Conservation (phyloP, 805 yeast genomes). For the Barnettozyma salicaria region DNA sequence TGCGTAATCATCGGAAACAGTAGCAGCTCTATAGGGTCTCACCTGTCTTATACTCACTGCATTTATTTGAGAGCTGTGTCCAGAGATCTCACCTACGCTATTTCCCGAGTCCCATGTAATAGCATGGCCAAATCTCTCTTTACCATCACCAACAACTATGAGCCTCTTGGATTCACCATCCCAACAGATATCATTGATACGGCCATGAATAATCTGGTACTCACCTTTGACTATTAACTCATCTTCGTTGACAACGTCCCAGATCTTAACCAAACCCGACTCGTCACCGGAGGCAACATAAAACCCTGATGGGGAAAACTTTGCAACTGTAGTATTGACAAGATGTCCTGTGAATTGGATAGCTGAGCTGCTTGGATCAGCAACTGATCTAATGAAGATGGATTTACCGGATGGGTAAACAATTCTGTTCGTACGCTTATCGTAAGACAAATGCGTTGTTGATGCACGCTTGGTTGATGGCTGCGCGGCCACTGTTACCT, state of each 20-base stretch:
- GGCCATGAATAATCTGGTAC: conserved; percentile 71
- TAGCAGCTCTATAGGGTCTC: conserved; percentile 90
- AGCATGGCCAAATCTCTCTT: conserved; percentile 86
- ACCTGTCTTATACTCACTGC: conserved; percentile 75
- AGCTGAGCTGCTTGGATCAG: conserved; percentile 4
- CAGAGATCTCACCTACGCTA: conserved; percentile 93
- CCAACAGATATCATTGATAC: conserved; percentile 83
- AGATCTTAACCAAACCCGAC: conserved; percentile 80
- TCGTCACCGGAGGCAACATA: conserved; percentile 91
- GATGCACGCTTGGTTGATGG: conserved; percentile 73
- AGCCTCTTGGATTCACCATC: conserved; percentile 81
- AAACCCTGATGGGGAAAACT: conserved; percentile 83
- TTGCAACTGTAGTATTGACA: conserved; percentile 70
- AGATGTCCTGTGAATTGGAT: conserved; percentile 74
- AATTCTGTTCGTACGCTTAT: conserved; percentile 57
- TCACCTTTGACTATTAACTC: conserved; percentile 66
- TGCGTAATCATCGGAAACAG: conserved; percentile 85
- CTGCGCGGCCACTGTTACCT: conserved; percentile 58
- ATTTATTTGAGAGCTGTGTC: conserved; percentile 79
- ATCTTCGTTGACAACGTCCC: conserved; percentile 62
- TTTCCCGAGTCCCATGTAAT: conserved; percentile 94
- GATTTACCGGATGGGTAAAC: conserved; percentile 79
- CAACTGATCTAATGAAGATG: conserved; percentile 54
- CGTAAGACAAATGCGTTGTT: conserved; percentile 70
- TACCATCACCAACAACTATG: conserved; percentile 93